These are phyloP conservation scores for Boletus fagicola DNA, from an alignment of 768 basidiomycete genomes.

Conservation along the genomic window DNA sequence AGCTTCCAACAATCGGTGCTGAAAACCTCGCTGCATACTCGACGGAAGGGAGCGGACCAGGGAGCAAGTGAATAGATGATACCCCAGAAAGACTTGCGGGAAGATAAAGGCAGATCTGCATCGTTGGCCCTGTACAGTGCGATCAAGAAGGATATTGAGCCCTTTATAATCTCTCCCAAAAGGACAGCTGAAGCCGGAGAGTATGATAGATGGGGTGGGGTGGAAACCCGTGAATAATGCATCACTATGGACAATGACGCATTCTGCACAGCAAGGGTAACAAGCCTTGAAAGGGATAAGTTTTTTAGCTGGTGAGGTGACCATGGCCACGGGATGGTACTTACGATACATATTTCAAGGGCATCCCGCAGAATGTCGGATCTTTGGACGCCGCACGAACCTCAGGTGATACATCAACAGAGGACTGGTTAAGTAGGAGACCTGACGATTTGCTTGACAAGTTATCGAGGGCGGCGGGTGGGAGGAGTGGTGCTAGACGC, in stretches of 20 bases:
- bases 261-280: constrained; percentile 92
- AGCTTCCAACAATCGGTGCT: constrained; percentile 96
- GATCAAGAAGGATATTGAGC: constrained; percentile 85
- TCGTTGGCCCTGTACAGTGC: constrained; percentile 60
- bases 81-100: constrained; percentile 40
- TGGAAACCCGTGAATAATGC: constrained; percentile 96
- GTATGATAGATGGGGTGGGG: constrained; percentile 73
- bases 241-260: constrained; percentile 94
- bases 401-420: constrained; percentile 35
- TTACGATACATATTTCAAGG: constrained; percentile 80
- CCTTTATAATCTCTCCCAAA: constrained; percentile 92
- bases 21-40: constrained; percentile 72
- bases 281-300: constrained; percentile 45
- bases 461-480: constrained; percentile 44
- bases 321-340: constrained; percentile 26
- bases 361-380: constrained; percentile 66
- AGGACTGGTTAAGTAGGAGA: constrained; percentile 35
- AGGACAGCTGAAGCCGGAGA: constrained; percentile 94
- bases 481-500: constrained; percentile 50
- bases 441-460: constrained; percentile 41
- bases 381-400: constrained; percentile 21
- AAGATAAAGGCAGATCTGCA: constrained; percentile 40
- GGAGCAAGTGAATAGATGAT: constrained; percentile 41
- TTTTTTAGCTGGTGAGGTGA: constrained; percentile 6
- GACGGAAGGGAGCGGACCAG: constrained; percentile 49